phyloP scores from a whole-genome alignment of 257 asterid species.

The Asclepias syriaca region DNA sequence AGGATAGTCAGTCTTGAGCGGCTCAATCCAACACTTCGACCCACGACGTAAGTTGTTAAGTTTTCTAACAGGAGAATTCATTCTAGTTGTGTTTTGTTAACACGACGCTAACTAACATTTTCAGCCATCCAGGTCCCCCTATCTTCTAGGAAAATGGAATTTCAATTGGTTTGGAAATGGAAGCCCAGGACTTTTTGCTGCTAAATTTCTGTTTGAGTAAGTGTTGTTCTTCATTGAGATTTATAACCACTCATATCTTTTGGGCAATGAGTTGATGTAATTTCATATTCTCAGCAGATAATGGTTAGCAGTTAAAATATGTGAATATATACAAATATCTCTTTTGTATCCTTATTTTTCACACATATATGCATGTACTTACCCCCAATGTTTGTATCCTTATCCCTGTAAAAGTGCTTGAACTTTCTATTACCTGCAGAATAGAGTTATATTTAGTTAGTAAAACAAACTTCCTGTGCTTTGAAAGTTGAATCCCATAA shows the following conservation, averaged over 20 bases:
- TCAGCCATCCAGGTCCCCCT: constrained; percentile 61
- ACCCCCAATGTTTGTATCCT: not conserved
- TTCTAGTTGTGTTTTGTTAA: not conserved
- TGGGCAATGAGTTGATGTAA: too few species aligned
- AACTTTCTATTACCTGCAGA: not conserved
- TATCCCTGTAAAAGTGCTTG: not conserved
- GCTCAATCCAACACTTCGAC: constrained; percentile 85
- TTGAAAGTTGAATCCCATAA: not conserved
- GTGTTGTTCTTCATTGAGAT: constrained; percentile 13
- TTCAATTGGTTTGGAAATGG: constrained; percentile 77
- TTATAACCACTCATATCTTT: not conserved
- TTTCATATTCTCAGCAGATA: not conserved
- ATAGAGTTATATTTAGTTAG: not conserved
- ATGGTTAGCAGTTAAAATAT: not conserved
- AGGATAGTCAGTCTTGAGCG: constrained; percentile 70
- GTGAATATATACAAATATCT: not conserved
- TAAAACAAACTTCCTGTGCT: not conserved
- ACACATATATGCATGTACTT: not conserved
- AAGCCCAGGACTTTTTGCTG: constrained; percentile 63
- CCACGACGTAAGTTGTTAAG: constrained; percentile 75
- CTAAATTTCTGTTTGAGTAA: constrained; percentile 59
- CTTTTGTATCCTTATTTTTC: not conserved
- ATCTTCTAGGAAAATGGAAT: constrained; percentile 67
- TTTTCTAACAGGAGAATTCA: constrained; percentile 13
- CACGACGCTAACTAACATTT: constrained; percentile 17